Evolutionary conservation across 2,329 filamentous ascomycete species (phyloP), one percentile per base, ranked within the genome.

Genomic region (Myrmaecium sp.): DNA sequence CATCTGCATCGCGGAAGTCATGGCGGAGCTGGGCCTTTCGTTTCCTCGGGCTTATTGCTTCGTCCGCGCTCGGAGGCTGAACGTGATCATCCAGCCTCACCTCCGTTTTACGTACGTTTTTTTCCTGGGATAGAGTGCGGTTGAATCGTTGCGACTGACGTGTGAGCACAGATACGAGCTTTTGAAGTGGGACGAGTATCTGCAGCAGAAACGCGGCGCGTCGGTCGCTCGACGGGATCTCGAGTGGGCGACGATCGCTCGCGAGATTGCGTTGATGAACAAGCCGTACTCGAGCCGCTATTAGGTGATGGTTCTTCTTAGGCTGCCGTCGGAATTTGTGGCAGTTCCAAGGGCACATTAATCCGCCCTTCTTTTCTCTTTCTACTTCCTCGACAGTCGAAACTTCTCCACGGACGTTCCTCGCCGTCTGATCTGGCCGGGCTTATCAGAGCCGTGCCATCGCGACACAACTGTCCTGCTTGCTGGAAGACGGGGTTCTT

Each of bases 1-100:
- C 2, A 94, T 98, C 34, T 95, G 89, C 49, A 98, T 98, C 42
- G 89, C 89, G n/a, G 84, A 95, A 52, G 82, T 95, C 18, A 98
- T 98, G 89, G 73, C 75, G 18, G 64, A 75, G 14, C 54, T 82
- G 40, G 64, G 70, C 13, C 57, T 94, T 36, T 89, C 82, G 1
- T 86, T 95, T 41, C 83, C 89, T 8, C 69, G 80, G 29, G 89
- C 89, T 32, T 98, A 98, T 52, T 95, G 89, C 51, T 95, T 86
- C 50, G 89, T 98, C 19, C 74, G 89, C 17, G 89, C 89, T 12
- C 69, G 89, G 28, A 67, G 89, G 33, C 62, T 98, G 25, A 98
- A 98, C 45, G 89, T 98, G 27, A 98, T 98, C 36, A 95, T 98
- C 36, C 89, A 98, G 50, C 89, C 89, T 8, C 86, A 98, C 57